These are phyloP conservation scores for Begonia peltatifolia DNA, from an alignment of 306 rosid genomes.

Conservation along the genomic window DNA sequence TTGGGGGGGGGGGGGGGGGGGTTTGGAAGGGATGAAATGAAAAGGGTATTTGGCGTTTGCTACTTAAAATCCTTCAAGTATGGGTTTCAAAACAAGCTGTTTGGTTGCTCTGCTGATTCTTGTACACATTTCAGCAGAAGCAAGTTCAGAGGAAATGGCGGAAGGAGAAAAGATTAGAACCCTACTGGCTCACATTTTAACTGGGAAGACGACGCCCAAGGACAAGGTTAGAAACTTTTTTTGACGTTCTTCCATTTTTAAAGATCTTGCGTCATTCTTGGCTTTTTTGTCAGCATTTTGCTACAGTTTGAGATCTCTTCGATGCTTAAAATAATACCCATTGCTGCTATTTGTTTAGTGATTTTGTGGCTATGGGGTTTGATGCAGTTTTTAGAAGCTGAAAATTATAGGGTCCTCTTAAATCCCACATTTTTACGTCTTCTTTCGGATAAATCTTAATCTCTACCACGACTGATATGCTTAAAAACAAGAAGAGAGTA, in stretches of 20 bases:
- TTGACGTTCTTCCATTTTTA: background rate
- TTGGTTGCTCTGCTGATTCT: constrained; percentile 41
- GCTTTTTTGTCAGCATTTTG: too few species aligned
- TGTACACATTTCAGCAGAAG: constrained; percentile 19
- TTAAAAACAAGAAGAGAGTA: too few species aligned
- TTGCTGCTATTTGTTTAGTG: too few species aligned
- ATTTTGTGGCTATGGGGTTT: too few species aligned
- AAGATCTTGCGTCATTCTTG: too few species aligned
- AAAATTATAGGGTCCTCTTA: too few species aligned
- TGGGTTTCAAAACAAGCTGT: constrained; percentile 38
- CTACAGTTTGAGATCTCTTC: too few species aligned
- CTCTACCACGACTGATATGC: background rate
- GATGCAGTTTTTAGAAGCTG: too few species aligned
- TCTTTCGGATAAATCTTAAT: background rate
- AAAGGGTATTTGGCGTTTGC: constrained; percentile 26
- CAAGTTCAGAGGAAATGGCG: constrained; percentile 25
- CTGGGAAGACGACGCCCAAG: constrained; percentile 27
- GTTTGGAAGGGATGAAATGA: constrained; percentile 34
- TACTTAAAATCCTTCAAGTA: constrained; percentile 28
- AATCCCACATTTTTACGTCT: background rate
- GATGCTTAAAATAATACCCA: too few species aligned
- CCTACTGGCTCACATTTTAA: constrained; percentile 42
- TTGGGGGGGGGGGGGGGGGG: background rate
- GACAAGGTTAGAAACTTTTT: constrained; percentile 47
- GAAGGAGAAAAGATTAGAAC: constrained; percentile 29